Conservation (phyloP, 257 asterid genomes). For the Parsonsia alboflavescens region DNA sequence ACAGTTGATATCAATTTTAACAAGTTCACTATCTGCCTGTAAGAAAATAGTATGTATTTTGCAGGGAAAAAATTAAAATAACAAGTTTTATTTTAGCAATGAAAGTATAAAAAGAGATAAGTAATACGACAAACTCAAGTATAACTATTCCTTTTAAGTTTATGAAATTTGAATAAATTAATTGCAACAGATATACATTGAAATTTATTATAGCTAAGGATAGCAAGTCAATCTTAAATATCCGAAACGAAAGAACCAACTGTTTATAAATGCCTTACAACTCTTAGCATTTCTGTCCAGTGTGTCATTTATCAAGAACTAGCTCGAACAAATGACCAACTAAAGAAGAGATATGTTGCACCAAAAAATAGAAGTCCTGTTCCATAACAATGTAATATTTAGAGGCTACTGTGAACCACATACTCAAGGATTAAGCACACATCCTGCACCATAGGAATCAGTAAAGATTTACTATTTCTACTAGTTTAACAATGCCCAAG, state of each 20-base stretch:
- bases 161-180: constrained; percentile 1
- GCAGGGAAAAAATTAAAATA: background rate
- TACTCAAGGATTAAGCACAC: background rate
- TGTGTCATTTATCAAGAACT: background rate
- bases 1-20: constrained; percentile 58
- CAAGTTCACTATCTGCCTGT: constrained; percentile 60
- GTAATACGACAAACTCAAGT: background rate
- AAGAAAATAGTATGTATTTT: constrained; percentile 25
- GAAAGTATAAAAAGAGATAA: background rate
- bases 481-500: background rate
- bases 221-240: background rate
- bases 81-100: background rate
- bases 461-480: background rate
- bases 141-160: background rate
- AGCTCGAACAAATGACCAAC: background rate
- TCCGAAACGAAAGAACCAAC: background rate
- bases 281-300: background rate
- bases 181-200: background rate
- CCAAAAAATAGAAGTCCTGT: background rate
- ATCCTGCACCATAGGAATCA: background rate
- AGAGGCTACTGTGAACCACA: background rate
- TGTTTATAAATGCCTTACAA: background rate
- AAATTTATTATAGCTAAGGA: background rate
- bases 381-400: background rate
- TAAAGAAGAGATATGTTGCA: background rate